Conservation (phyloP, 163 green algal species). For the Scenedesmus sp. region DNA sequence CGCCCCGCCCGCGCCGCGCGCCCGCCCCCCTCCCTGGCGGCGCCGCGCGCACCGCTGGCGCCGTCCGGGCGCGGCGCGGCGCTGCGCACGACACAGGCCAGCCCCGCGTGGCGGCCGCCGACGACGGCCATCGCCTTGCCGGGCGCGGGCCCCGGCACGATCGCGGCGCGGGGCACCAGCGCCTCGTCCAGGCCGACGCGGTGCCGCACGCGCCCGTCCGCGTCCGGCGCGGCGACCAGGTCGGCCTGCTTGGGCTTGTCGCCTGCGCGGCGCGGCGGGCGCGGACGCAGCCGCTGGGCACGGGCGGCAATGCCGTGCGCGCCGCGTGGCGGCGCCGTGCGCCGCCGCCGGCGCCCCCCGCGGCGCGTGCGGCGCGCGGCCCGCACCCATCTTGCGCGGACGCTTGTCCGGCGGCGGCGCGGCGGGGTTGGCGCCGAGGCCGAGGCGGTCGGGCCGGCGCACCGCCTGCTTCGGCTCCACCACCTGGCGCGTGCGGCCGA, state of each 20-base stretch:
- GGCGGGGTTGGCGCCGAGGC: constrained; percentile 84
- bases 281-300: no score
- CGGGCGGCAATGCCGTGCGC: no score
- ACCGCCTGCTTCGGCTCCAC: constrained; percentile 82
- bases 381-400: constrained; percentile 55
- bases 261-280: constrained; percentile 45
- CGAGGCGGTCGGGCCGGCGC: constrained; percentile 80
- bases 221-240: constrained; percentile 73
- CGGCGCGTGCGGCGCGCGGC: no score
- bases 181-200: constrained; percentile 29
- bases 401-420: constrained; percentile 48
- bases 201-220: constrained; percentile 77
- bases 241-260: constrained; percentile 76
- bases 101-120: constrained; percentile 78
- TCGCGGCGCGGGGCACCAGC: constrained; percentile 39
- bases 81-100: constrained; percentile 80
- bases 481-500: constrained; percentile 74
- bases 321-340: no score
- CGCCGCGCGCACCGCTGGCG: constrained; percentile 52
- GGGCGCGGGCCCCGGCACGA: constrained; percentile 56
- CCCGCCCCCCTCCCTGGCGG: not conserved
- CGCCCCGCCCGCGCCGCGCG: not conserved
- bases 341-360: no score
- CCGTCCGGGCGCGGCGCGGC: no score
- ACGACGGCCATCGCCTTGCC: constrained; percentile 65